Evolutionary conservation across 2,329 filamentous ascomycete species (phyloP), one percentile per base, ranked within the genome.

Genomic region (Talaromyces sp.): DNA sequence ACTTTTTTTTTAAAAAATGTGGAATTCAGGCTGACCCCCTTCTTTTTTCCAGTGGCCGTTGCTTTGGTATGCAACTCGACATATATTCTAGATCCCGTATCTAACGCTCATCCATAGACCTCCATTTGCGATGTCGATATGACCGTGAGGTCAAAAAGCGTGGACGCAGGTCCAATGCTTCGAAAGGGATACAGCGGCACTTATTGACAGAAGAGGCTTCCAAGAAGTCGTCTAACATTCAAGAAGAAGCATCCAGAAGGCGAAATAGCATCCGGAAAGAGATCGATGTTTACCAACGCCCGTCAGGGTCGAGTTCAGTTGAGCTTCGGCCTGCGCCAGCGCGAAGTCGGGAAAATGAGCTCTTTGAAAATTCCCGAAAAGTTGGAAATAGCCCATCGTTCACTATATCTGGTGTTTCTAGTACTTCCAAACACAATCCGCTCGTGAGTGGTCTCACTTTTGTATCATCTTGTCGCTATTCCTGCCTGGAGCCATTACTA

Each of bases 401-500:
- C 8, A 24, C 7, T 2, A 2, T n/a, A n/a, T n/a, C 19, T 10
- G 43, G 21, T 5, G 4, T 24, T 14, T 46, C 19, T 21, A n/a
- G 5, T 46, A 2, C n/a, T 46, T 13, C 43, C 10, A 24, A 19
- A 14, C 43, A 46, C 21, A 4, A 8, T 1, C 43, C 43, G 11
- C 19, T 46, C 19, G n/a, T 46, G 7, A 46, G 24, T 24, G 11
- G 14, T 11, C 19, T 13, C n/a, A 21, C 7, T 19, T 13, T 11
- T 24, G 21, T 21, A n/a, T 27, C 49, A 27, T 3, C 10, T 9
- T 52, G 49, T 55, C 31, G 53, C 14, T 55, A 55, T 27, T 3
- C 24, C 3, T 38, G 53, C 6, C 53, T 55, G 19, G 31, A 41
- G 14, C 53, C 53, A 17, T 31, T 55, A 1, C 63, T 81, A 19